Percentiles rank a stretch among this genome's conserved stretches.
These are phyloP conservation scores for Corrigiola litoralis DNA, from an alignment of 179 eudicot genomes.

Conservation along the genomic window DNA sequence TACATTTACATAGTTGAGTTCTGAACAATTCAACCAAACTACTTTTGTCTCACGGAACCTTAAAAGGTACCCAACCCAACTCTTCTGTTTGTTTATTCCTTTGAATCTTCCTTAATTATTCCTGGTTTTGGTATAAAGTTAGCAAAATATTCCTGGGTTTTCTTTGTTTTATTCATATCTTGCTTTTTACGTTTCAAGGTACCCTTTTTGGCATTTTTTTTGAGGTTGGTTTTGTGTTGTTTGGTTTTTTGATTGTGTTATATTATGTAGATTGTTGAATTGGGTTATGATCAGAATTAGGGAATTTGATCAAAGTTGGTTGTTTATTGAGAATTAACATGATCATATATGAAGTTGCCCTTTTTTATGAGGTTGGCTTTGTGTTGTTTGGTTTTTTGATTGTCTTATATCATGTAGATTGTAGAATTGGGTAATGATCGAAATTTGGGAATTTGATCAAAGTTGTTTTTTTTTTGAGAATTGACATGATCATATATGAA, in stretches of 20 bases:
- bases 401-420: no score
- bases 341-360: background rate
- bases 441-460: background rate
- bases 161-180: background rate
- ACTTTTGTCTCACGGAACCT: constrained; percentile 3
- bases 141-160: constrained; percentile 2
- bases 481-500: background rate
- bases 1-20: no score
- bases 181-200: no score
- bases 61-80: background rate
- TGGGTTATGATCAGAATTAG: no score
- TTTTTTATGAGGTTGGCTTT: no score
- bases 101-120: background rate
- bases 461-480: background rate
- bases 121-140: background rate
- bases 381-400: no score
- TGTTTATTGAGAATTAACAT: background rate
- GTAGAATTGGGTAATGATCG: no score
- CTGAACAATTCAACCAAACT: background rate
- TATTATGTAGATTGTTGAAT: no score
- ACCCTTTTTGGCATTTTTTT: no score
- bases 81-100: background rate
- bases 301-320: background rate
- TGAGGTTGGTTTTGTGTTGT: no score
- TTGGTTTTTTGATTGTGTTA: no score